Conservation (phyloP, 1,284 basidiomycete genomes). For the Porogramme epimiltina region DNA sequence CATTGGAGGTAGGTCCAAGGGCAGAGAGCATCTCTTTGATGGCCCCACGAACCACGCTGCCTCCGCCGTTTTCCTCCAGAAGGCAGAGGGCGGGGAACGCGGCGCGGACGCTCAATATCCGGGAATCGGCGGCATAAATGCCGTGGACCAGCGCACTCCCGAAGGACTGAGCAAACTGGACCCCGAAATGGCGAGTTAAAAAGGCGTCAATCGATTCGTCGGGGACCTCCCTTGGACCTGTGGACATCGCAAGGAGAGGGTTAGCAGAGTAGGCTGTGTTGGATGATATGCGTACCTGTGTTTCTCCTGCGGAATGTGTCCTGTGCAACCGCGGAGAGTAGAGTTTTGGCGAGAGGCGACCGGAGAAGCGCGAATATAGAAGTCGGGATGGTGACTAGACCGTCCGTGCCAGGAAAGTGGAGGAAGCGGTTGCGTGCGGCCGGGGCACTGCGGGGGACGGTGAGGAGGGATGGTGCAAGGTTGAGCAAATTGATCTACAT, state of each 20-base stretch:
- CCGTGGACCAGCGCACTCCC: constrained; percentile 90
- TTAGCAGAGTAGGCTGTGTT: constrained; percentile 4
- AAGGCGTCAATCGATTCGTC: constrained; percentile 89
- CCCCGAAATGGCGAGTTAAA: constrained; percentile 76
- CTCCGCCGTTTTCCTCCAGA: constrained; percentile 64
- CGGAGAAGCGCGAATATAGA: constrained; percentile 43
- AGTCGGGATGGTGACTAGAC: constrained; percentile 49
- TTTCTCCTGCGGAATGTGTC: constrained; percentile 53
- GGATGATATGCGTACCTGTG: background rate
- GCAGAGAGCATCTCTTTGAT: constrained; percentile 35
- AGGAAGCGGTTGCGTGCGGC: constrained; percentile 80
- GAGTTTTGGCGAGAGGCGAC: constrained; percentile 50
- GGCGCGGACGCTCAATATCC: constrained; percentile 73
- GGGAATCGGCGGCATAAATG: constrained; percentile 88
- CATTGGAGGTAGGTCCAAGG: constrained; percentile 13
- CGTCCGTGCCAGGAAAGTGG: constrained; percentile 54
- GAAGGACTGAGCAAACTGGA: constrained; percentile 70
- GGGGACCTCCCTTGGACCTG: constrained; percentile 2
- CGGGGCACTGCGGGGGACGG: constrained; percentile 62
- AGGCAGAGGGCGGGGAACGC: constrained; percentile 79
- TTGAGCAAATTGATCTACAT: constrained; percentile 78
- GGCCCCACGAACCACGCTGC: constrained; percentile 72
- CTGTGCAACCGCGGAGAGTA: constrained; percentile 55
- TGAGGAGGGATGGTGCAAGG: constrained; percentile 60
- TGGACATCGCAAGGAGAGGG: background rate